Percentiles rank a stretch among this genome's conserved stretches.
Conservation (phyloP, 371 early-diverging fungal genomes). For the Mortierella sp. region DNA sequence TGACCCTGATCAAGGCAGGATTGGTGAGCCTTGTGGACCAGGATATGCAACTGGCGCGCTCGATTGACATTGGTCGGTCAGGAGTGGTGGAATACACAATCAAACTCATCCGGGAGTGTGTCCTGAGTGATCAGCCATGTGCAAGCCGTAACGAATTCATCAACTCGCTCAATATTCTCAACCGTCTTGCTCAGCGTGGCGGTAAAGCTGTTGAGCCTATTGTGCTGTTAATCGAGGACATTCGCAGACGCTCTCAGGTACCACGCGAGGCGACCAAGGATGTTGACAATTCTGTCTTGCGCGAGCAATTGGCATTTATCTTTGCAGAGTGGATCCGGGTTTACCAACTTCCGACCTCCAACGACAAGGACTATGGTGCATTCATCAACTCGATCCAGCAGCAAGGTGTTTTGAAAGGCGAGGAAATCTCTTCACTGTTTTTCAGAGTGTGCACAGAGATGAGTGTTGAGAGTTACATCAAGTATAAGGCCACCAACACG, state of each 20-base stretch:
- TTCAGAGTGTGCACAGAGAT: constrained; percentile 90
- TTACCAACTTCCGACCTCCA: constrained; percentile 84
- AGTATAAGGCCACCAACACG: constrained; percentile 64
- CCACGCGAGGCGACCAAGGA: constrained; percentile 52
- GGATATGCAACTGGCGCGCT: constrained; percentile 86
- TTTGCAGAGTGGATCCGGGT: constrained; percentile 92
- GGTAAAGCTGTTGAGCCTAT: constrained; percentile 72
- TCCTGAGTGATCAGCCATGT: constrained; percentile 72
- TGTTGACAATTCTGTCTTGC: constrained; percentile 59
- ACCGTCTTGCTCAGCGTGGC: constrained; percentile 68
- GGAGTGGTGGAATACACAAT: constrained; percentile 84
- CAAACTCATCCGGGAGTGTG: constrained; percentile 76
- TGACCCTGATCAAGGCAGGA: constrained; percentile 82
- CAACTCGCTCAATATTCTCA: constrained; percentile 76
- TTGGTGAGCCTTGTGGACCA: constrained; percentile 82
- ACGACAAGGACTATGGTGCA: constrained; percentile 73
- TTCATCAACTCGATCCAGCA: constrained; percentile 81
- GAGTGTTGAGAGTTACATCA: constrained; percentile 79
- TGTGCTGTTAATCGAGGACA: constrained; percentile 61
- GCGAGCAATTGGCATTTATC: constrained; percentile 75
- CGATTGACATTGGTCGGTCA: constrained; percentile 80
- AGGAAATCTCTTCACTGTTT: constrained; percentile 83
- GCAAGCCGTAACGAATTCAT: constrained; percentile 79
- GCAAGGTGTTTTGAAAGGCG: constrained; percentile 79
- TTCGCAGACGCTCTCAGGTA: constrained; percentile 40